phyloP scores from a whole-genome alignment of 176 grass and related monocot genomes.

The Metroxylon sagu region DNA sequence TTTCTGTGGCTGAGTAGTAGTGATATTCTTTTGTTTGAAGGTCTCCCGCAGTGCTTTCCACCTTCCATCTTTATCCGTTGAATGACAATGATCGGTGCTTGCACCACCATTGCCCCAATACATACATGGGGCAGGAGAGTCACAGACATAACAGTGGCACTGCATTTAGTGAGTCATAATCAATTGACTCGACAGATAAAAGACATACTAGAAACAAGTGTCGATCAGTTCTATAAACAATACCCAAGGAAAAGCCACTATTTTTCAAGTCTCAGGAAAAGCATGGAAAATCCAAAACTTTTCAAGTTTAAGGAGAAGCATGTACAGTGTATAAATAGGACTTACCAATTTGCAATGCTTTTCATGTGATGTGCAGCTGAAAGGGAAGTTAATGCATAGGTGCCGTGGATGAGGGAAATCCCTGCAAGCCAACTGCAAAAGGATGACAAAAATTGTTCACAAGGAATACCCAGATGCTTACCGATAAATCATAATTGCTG shows the following conservation, averaged over 20 bases:
- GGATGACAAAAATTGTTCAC: not conserved
- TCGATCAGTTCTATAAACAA: too few relatives aligned
- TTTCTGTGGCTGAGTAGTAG: slow-evolving; percentile 31
- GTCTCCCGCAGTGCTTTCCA: slow-evolving; percentile 52
- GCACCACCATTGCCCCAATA: slow-evolving; percentile 51
- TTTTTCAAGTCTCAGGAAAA: too few relatives aligned
- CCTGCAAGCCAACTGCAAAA: slow-evolving; percentile 82
- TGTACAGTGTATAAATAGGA: not conserved
- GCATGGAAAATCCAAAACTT: too few relatives aligned
- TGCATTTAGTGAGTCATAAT: slow-evolving; percentile 50
- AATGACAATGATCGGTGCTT: slow-evolving; percentile 65
- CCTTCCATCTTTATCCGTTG: slow-evolving; percentile 56
- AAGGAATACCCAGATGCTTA: not conserved
- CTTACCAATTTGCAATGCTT: slow-evolving; percentile 77
- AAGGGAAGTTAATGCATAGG: slow-evolving; percentile 78
- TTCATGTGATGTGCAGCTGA: slow-evolving; percentile 54
- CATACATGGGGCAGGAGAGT: slow-evolving; percentile 64
- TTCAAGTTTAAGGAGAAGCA: too few relatives aligned
- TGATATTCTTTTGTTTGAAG: slow-evolving; percentile 32
- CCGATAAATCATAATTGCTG: too few relatives aligned
- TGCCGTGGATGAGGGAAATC: slow-evolving; percentile 93
- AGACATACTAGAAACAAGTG: too few relatives aligned
- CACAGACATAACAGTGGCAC: slow-evolving; percentile 99
- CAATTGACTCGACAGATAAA: too few relatives aligned
- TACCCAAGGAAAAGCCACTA: too few relatives aligned